Base-by-base conservation (phyloP, 352 stramenopile species). In the Blastocystis sp. region DNA sequence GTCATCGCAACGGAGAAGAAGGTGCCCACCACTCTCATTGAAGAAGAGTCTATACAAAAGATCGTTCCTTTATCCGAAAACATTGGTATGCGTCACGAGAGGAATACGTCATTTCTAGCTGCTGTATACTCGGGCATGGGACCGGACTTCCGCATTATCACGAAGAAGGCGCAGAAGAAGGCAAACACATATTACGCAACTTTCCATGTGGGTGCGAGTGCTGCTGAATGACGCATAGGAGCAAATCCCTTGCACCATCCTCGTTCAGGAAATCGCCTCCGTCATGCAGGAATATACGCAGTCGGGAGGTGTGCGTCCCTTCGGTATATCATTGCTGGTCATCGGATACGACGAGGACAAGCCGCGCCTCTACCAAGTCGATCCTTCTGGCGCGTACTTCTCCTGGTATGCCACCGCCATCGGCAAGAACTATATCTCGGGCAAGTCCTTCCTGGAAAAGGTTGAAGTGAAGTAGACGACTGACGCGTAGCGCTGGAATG, bases 1-100 rank as follows among this genome's bases (percentile, higher is more conserved):
- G 97, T 99, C 60, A 98, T 99, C 91, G 96, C 96, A 24, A 99
- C 97, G 16, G 96, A 99, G 91, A 99, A 99, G 93, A 99, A 99
- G 91, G 91, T 98, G 31, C 94, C 95, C 16, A 96, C 94, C 31
- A 95, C 97, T 24, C 92, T 99, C 21, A 95, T 99, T 37, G 97
- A 99, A 88, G 93, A 96, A 65, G 93, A 94, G 24, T 95, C 96
- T 61, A 95, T 98, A 82, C 94, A 96, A 69, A 99, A 99, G 93
- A 97, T 99, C 77, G 93, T 97, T 78, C 91, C 94, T 29, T 93
- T 99, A 69, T 98, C 96, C 39, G 93, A 96, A 90, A 92, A 93
- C 50, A 93, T 94, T 10, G 94, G 94, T 90, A 60, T 51, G 70
- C 2, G 3, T 41, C 4, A 55, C 4, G 3, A 33, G 10, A 16